Evolutionary conservation across 176 grass and related monocot species (phyloP), one percentile per base, ranked within the genome.

Genomic region (Areca catechu): DNA sequence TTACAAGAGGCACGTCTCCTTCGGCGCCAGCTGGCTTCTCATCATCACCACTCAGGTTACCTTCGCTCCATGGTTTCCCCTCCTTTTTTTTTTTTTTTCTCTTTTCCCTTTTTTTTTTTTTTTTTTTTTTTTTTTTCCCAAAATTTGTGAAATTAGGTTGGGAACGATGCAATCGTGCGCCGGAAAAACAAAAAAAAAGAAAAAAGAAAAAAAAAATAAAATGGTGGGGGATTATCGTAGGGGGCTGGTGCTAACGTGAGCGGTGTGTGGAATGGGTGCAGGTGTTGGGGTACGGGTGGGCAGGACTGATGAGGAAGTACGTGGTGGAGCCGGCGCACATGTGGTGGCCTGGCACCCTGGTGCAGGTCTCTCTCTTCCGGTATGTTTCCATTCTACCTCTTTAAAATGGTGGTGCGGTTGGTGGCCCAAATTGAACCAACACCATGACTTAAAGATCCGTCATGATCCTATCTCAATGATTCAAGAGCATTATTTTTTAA

Each of bases 351-450:
- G 0, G 19, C 24, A 85, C 71, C 0, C 75, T 97, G 0, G 83
- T 88, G n/a, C 92, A 97, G 74, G 83, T 97, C 22, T 91, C 92
- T 1, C 78, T 97, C 74, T 71, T 97, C 67, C 79, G 92, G 92
- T 90, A 24, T 14, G 34, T n/a, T n/a, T n/a, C n/a, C n/a, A n/a
- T n/a, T n/a, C n/a, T n/a, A n/a, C n/a, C n/a, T n/a, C n/a, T n/a
- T n/a, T n/a, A n/a, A n/a, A n/a, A n/a, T n/a, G n/a, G n/a, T n/a
- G n/a, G n/a, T n/a, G n/a, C n/a, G n/a, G n/a, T n/a, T n/a, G n/a
- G n/a, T n/a, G n/a, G n/a, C n/a, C n/a, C n/a, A n/a, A n/a, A n/a
- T n/a, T n/a, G n/a, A n/a, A n/a, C n/a, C n/a, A n/a, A n/a, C n/a
- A n/a, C n/a, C n/a, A n/a, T n/a, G n/a, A n/a, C n/a, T n/a, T n/a